phyloP scores from a whole-genome alignment of 2,329 filamentous ascomycete genomes.

The Colletotrichum agaves region DNA sequence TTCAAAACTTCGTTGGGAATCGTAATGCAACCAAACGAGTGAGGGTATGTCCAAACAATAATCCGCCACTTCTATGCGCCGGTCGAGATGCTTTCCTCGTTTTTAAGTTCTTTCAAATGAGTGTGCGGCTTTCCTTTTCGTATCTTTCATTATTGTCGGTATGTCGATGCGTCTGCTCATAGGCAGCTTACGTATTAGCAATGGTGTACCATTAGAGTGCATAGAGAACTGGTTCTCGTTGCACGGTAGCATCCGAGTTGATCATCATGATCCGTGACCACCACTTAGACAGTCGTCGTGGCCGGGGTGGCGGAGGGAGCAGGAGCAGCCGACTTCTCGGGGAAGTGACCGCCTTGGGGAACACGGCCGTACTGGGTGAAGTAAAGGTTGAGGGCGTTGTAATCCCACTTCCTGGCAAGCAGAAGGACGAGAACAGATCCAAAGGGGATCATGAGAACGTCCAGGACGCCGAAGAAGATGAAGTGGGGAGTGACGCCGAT shows the following conservation, averaged over 20 bases:
- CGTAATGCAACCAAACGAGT: slow-evolving; percentile 2
- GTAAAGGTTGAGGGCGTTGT: slow-evolving; percentile 59
- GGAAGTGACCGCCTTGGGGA: slow-evolving; percentile 53
- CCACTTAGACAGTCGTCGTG: not conserved
- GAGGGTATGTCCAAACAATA: slow-evolving; percentile 20
- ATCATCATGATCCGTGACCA: too few species aligned
- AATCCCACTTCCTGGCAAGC: slow-evolving; percentile 62
- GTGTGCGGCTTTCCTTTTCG: not conserved
- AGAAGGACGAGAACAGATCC: slow-evolving; percentile 55
- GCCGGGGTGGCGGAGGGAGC: slow-evolving; percentile 41
- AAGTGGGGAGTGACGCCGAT: slow-evolving; percentile 57
- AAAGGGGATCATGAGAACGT: slow-evolving; percentile 59
- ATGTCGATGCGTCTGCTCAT: too few species aligned
- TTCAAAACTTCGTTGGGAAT: not conserved
- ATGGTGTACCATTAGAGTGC: not conserved
- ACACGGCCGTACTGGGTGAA: slow-evolving; percentile 68
- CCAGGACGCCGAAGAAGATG: slow-evolving; percentile 66
- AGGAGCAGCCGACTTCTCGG: slow-evolving; percentile 54
- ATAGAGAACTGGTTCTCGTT: not conserved
- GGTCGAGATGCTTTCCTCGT: not conserved
- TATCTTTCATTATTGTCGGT: not conserved
- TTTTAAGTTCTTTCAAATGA: not conserved
- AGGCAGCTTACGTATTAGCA: not conserved
- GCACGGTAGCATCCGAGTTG: not conserved
- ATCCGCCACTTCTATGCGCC: not conserved